Conservation (phyloP, 2,329 filamentous ascomycete species). For the Pyricularia grisea region DNA sequence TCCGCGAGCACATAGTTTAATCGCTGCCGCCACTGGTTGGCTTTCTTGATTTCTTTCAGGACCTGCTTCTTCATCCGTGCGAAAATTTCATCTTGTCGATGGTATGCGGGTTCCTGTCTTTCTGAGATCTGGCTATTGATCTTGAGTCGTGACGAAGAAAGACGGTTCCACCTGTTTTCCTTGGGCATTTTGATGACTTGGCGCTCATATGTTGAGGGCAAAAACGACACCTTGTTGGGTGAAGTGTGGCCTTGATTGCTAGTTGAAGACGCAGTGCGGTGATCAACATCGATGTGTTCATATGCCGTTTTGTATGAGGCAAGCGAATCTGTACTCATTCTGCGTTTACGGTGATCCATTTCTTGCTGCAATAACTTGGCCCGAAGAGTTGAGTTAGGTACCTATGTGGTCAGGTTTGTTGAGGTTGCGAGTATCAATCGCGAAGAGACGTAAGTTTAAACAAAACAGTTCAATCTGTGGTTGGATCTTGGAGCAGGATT, state of each 20-base stretch:
- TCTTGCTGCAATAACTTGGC: not conserved
- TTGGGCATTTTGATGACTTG: not conserved
- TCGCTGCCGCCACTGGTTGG: not conserved
- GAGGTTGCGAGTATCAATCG: too few relatives aligned
- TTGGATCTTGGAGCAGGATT: too few relatives aligned
- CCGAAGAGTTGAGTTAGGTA: too few relatives aligned
- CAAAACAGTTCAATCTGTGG: too few relatives aligned
- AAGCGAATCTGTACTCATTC: not conserved
- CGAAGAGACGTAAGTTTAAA: too few relatives aligned
- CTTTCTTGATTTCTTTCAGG: too few relatives aligned
- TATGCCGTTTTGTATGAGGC: not conserved
- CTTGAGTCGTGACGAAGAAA: not conserved
- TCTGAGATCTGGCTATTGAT: not conserved
- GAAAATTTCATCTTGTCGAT: not conserved
- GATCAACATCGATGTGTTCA: not conserved
- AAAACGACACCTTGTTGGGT: not conserved
- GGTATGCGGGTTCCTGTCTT: not conserved
- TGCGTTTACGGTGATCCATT: not conserved
- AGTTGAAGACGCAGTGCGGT: not conserved
- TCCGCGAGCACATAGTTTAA: not conserved
- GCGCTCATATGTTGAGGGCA: not conserved
- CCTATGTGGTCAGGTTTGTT: too few relatives aligned
- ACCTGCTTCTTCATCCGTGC: not conserved
- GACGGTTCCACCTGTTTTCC: not conserved
- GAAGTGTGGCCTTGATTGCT: not conserved